Evolutionary conservation across 2,329 filamentous ascomycete genomes (phyloP).

Genomic region (Trichoderma lentiforme): DNA sequence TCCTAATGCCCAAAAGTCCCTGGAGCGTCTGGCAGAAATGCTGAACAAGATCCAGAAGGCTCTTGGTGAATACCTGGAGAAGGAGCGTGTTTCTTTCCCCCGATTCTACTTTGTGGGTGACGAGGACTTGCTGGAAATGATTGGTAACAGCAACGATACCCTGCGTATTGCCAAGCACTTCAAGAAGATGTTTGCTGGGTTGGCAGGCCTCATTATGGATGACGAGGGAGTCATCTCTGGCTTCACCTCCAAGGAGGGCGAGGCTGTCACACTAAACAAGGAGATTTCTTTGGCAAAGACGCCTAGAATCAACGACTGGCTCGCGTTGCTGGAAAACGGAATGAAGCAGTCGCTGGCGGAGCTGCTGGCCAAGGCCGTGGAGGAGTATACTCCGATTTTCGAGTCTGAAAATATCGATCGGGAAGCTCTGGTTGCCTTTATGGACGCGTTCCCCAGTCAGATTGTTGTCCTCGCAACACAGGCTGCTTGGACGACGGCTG

Average conservation of each 20-base stretch:
- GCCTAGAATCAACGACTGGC: conserved; percentile 97
- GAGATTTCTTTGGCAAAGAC: conserved; percentile 91
- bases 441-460: conserved; percentile 82
- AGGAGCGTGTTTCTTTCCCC: conserved; percentile 94
- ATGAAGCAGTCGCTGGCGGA: conserved; percentile 96
- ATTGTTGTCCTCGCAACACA: conserved; percentile 94
- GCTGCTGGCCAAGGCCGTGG: conserved; percentile 79
- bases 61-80: conserved; percentile 95
- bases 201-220: conserved; percentile 86
- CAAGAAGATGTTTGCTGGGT: conserved; percentile 99
- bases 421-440: conserved; percentile 71
- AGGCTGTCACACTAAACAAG: conserved; percentile 81
- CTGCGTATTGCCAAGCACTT: conserved; percentile 96
- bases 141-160: conserved; percentile 98
- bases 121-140: conserved; percentile 97
- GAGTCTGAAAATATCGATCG: conserved; percentile 66
- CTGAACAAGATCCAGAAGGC: conserved; percentile 99
- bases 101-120: conserved; percentile 99
- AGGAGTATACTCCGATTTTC: conserved; percentile 78
- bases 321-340: conserved; percentile 84
- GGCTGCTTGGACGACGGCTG: conserved; percentile 85
- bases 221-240: conserved; percentile 87
- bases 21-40: conserved; percentile 93
- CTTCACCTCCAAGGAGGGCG: conserved; percentile 93
- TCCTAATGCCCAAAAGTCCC: conserved; percentile 88